These are phyloP conservation scores for Beta vulgaris DNA, from an alignment of 148 eudicot genomes.

Conservation along the genomic window DNA sequence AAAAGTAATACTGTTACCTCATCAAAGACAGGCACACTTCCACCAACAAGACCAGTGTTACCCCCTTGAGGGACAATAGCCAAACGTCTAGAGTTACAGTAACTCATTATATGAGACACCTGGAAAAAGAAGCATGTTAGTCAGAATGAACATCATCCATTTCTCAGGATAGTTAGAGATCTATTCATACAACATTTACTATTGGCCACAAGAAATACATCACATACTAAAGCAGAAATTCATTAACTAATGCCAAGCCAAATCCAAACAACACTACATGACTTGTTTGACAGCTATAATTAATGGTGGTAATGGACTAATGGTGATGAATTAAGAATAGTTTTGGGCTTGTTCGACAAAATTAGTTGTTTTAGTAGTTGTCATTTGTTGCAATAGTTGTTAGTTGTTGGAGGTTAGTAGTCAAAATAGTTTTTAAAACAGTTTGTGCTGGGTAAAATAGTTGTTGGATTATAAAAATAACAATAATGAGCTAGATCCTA, in stretches of 20 bases:
- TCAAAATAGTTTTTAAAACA: too few species aligned
- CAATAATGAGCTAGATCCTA: too few species aligned
- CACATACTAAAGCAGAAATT: background rate
- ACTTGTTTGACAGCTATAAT: too few species aligned
- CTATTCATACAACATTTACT: background rate
- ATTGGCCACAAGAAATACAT: background rate
- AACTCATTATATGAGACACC: constrained; percentile 75
- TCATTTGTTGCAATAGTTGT: too few species aligned
- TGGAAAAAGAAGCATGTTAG: constrained; percentile 31
- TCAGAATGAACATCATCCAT: background rate
- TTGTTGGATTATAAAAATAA: too few species aligned
- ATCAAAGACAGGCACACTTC: constrained; percentile 95
- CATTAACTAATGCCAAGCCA: background rate
- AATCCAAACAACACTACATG: background rate
- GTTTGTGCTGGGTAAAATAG: too few species aligned
- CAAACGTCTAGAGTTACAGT: constrained; percentile 67
- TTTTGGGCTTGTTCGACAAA: too few species aligned
- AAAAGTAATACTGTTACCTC: constrained; percentile 51
- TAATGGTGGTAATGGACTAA: too few species aligned
- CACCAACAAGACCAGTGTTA: constrained; percentile 98
- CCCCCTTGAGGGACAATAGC: constrained; percentile 99
- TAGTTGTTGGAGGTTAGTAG: too few species aligned
- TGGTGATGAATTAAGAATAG: too few species aligned
- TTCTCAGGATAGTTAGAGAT: background rate
- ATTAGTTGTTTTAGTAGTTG: too few species aligned